These are phyloP conservation scores for Colletotrichum tabaci DNA, from an alignment of 2,329 filamentous ascomycete genomes.

Conservation along the genomic window DNA sequence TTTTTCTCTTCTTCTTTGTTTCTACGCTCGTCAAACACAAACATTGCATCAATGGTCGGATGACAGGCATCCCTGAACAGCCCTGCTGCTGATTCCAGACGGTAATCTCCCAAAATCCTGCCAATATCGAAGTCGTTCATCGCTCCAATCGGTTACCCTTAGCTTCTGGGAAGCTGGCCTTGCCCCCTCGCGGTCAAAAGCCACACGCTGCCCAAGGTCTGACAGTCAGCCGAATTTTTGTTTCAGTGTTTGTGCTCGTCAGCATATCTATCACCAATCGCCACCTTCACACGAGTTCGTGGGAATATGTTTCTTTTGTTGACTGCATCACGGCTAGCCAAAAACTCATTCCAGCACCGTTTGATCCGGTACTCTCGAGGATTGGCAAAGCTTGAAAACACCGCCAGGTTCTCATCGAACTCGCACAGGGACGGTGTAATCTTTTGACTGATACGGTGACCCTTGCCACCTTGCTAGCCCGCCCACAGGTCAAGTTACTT, in stretches of 20 bases:
- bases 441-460: background rate
- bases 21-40: background rate
- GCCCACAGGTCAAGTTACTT: background rate
- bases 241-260: background rate
- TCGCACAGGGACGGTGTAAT: background rate
- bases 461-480: background rate
- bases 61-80: background rate
- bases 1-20: background rate
- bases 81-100: background rate
- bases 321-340: background rate
- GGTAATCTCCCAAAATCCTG: conserved; percentile 1
- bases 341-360: background rate
- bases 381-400: background rate
- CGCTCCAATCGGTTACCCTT: background rate
- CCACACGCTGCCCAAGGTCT: background rate
- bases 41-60: background rate
- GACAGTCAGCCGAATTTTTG: background rate
- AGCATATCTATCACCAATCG: background rate
- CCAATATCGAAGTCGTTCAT: conserved; percentile 3
- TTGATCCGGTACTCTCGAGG: background rate
- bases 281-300: background rate
- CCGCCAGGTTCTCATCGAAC: too few relatives aligned
- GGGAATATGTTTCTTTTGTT: background rate
- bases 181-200: background rate
- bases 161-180: background rate